Percentiles rank a stretch among this genome's conserved stretches.
phyloP scores from a whole-genome alignment of 2,329 filamentous ascomycete genomes.

The Fusarium equiseti region DNA sequence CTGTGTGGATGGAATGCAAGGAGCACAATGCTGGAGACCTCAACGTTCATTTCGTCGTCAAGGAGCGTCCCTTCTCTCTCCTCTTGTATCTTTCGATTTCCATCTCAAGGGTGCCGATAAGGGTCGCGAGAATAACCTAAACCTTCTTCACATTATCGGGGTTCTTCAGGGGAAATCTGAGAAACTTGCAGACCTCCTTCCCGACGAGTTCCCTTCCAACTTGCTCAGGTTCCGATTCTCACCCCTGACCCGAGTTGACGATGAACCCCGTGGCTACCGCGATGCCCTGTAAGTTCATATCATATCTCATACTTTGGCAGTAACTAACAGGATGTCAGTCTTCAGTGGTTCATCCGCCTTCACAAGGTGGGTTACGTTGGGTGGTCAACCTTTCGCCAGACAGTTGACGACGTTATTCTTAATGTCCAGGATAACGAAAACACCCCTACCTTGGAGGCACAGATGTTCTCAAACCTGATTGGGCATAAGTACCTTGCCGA shows the following conservation, averaged over 20 bases:
- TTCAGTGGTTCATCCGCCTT: neutral
- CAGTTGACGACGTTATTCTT: neutral
- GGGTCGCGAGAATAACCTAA: neutral
- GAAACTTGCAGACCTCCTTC: neutral
- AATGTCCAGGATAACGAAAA: neutral
- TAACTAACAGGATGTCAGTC: neutral
- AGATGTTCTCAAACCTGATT: neutral
- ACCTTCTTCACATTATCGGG: neutral
- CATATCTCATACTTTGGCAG: rapidly evolving
- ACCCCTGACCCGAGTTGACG: neutral
- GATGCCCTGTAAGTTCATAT: neutral
- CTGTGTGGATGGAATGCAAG: neutral
- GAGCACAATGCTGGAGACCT: neutral
- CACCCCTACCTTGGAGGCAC: neutral
- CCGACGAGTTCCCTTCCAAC: neutral
- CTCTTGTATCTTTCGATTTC: neutral
- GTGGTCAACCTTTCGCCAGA: neutral
- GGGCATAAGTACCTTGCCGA: neutral
- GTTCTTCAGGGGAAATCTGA: neutral
- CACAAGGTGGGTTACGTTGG: neutral
- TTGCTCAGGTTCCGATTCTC: neutral
- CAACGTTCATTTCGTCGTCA: neutral
- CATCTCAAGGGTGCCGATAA: neutral
- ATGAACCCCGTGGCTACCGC: neutral
- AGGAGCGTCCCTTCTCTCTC: neutral